Evolutionary conservation across 371 early-diverging fungal genomes (phyloP).

Genomic region (Syncephalastrum contaminatum): DNA sequence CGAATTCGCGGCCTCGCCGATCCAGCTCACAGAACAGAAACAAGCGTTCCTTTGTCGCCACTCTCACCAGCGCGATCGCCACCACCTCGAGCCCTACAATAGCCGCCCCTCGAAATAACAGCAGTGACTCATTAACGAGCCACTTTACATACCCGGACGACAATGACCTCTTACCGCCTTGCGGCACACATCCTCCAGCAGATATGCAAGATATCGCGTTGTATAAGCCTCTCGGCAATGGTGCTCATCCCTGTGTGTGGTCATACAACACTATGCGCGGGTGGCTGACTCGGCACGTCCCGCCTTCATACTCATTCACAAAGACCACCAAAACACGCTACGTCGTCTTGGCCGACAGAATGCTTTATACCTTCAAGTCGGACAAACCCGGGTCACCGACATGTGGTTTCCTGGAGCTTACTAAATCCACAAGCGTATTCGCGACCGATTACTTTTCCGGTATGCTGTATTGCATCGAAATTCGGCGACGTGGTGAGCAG

Average conservation of each 20-base stretch:
- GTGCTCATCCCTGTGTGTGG: slow-evolving; percentile 7
- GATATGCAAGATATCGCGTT: too few relatives aligned
- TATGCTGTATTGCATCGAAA: slow-evolving; percentile 32
- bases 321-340: slow-evolving; percentile 27
- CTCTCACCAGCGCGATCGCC: neutral
- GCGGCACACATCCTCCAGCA: too few relatives aligned
- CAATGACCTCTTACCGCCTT: too few relatives aligned
- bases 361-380: slow-evolving; percentile 35
- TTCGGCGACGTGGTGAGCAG: slow-evolving; percentile 20
- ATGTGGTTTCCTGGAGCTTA: slow-evolving; percentile 35
- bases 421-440: slow-evolving; percentile 29
- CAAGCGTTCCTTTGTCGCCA: slow-evolving; percentile 2
- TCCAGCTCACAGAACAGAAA: neutral
- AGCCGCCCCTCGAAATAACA: neutral
- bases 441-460: slow-evolving; percentile 35
- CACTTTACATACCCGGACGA: too few relatives aligned
- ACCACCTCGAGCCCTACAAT: neutral
- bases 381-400: slow-evolving; percentile 21
- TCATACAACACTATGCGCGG: slow-evolving; percentile 28
- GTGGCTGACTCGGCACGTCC: slow-evolving; percentile 33
- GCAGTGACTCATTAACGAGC: too few relatives aligned
- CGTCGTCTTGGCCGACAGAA: slow-evolving; percentile 32
- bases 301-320: slow-evolving; percentile 36
- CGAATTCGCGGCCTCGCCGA: slow-evolving; percentile 1
- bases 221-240: too few relatives aligned